These are phyloP conservation scores for Pachysandra terminalis DNA, from an alignment of 164 flowering plant genomes.

Conservation along the genomic window DNA sequence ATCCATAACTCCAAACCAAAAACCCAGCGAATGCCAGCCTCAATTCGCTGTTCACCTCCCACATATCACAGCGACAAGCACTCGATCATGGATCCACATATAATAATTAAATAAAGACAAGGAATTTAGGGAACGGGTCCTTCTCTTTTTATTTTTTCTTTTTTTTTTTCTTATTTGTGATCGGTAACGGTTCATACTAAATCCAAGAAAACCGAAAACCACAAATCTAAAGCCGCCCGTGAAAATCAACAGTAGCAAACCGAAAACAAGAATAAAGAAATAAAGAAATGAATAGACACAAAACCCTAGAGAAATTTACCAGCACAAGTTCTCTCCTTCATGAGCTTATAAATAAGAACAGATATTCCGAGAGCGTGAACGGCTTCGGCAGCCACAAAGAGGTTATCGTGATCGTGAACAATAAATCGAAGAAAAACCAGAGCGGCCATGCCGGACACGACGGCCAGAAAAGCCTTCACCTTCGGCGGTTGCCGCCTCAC, in stretches of 20 bases:
- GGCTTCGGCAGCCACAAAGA: slow-evolving; percentile 73
- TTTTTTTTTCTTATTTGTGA: no score
- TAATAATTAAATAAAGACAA: no score
- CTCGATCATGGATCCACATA: no score
- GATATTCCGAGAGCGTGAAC: slow-evolving; percentile 65
- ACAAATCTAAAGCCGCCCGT: no score
- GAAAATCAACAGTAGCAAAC: not conserved
- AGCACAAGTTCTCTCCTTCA: slow-evolving; percentile 75
- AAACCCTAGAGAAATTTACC: slow-evolving; percentile 26
- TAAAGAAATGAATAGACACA: not conserved
- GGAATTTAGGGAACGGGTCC: no score
- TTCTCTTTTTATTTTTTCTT: no score
- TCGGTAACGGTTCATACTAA: no score
- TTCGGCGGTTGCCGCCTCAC: slow-evolving; percentile 66
- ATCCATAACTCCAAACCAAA: no score
- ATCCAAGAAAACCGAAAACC: no score
- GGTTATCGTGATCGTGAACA: slow-evolving; percentile 73
- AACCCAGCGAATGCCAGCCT: no score
- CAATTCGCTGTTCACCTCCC: no score
- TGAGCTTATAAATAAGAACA: slow-evolving; percentile 68
- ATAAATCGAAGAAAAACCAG: slow-evolving; percentile 53
- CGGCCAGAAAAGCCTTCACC: slow-evolving; percentile 71
- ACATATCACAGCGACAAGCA: no score
- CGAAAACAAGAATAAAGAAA: not conserved
- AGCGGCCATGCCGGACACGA: slow-evolving; percentile 61